phyloP scores from a whole-genome alignment of 163 green algal genomes.

The Chlamydomonas reinhardtii region DNA sequence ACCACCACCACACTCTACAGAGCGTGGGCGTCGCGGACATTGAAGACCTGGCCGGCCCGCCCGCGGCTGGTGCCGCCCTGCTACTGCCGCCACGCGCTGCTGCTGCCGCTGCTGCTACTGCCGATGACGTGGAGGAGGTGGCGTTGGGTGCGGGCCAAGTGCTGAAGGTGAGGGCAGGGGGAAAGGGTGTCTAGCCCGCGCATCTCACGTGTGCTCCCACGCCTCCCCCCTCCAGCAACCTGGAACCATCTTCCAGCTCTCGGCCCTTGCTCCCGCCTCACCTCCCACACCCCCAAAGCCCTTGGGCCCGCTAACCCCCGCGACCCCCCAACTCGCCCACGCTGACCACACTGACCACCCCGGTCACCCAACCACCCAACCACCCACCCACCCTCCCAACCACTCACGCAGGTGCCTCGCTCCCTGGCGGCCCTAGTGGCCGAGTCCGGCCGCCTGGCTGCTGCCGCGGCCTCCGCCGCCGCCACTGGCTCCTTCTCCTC shows the following conservation, averaged over 20 bases:
- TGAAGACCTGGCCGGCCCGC: slow-evolving; percentile 68
- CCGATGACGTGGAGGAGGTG: slow-evolving; percentile 23
- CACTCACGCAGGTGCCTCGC: slow-evolving; percentile 8
- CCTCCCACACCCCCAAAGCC: too few relatives aligned
- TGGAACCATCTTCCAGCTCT: too few relatives aligned
- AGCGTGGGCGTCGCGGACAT: slow-evolving; percentile 70
- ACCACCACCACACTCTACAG: too few relatives aligned
- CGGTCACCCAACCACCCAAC: background rate
- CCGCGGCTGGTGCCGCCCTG: background rate
- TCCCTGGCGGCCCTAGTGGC: background rate
- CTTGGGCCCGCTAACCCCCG: too few relatives aligned
- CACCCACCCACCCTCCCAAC: too few relatives aligned
- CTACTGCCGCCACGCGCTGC: background rate
- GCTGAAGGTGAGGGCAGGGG: background rate
- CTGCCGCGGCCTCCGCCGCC: background rate
- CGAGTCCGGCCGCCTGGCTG: background rate
- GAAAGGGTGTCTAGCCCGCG: too few relatives aligned
- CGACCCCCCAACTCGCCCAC: background rate
- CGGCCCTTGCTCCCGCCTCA: too few relatives aligned
- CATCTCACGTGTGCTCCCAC: too few relatives aligned
- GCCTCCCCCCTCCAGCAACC: too few relatives aligned
- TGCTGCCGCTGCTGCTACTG: background rate
- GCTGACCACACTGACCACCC: too few relatives aligned
- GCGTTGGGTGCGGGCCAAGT: slow-evolving; percentile 30
- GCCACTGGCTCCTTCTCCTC: background rate